Evolutionary conservation across 352 stramenopile species (phyloP), one percentile per base, ranked within the genome.

Genomic region (Phytophthora cryptogea): DNA sequence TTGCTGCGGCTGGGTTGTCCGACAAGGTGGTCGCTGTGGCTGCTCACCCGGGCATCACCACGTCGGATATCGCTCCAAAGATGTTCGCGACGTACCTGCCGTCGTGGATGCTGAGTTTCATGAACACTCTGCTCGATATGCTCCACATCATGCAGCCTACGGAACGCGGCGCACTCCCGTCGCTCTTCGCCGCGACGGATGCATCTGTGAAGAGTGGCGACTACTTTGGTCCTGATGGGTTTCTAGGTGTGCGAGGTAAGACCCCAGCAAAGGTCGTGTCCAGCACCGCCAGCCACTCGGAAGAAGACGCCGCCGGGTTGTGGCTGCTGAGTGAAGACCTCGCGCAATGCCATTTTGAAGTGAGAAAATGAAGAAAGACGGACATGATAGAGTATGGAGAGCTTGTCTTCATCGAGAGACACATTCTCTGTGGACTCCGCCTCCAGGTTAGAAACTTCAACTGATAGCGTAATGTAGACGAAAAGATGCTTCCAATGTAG

Each of bases 281-380:
- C 6, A 78, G 67, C n/a, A 17, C 43, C 14, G 57, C 55, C 5
- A 82, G 70, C 27, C 54, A 66, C 35, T 78, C 60, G 11, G n/a
- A 63, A 47, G 59, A 78, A 37, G 42, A 67, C 5, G 70, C 46
- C 2, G 28, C 48, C 10, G 41, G 31, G 27, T 62, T 83, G 5
- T 83, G 74, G 74, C 35, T 36, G 17, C 60, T 80, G 31, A 83
- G 74, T 55, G 63, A 70, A 49, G 64, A 77, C 33, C 37, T 76
- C 2, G 33, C 31, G 1, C 17, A 59, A 4, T 50, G 43, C n/a
- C 66, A 11, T 11, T 76, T 76, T n/a, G 35, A 56, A 3, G 66
- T 78, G 36, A 20, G 16, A 6, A 17, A 52, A 8, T 55, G 32
- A 59, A 9, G 5, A 11, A 30, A 11, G 36, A 14, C 10, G 16